phyloP scores from a whole-genome alignment of 2,329 filamentous ascomycete genomes.

The Polytolypa hystricis region DNA sequence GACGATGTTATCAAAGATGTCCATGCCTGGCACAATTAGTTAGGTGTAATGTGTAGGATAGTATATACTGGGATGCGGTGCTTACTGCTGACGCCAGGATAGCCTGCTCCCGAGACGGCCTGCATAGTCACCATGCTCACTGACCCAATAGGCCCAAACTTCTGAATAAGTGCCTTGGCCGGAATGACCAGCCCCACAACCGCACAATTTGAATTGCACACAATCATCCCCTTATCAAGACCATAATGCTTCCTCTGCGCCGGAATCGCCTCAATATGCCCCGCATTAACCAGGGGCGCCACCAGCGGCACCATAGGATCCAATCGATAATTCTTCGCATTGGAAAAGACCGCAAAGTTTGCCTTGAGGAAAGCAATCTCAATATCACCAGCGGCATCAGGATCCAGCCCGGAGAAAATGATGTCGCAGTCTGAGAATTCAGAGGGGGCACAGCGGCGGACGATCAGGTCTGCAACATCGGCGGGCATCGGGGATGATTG shows the following conservation, averaged over 20 bases:
- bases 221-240: constrained; percentile 75
- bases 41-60: constrained; percentile 5
- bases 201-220: constrained; percentile 7
- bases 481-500: constrained; percentile 72
- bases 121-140: constrained; percentile 11
- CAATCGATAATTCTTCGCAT: constrained; percentile 33
- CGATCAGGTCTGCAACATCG: constrained; percentile 64
- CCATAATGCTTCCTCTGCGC: constrained; percentile 65
- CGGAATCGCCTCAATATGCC: constrained; percentile 77
- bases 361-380: constrained; percentile 38
- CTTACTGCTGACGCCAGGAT: constrained; percentile 11
- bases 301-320: constrained; percentile 85
- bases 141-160: constrained; percentile 10
- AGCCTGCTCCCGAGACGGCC: constrained; percentile 10
- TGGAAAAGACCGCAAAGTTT: constrained; percentile 4
- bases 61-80: not conserved
- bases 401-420: constrained; percentile 6
- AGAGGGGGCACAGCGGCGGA: constrained; percentile 70
- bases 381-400: constrained; percentile 5
- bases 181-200: constrained; percentile 5
- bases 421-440: constrained; percentile 56
- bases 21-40: constrained; percentile 10
- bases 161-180: constrained; percentile 8
- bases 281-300: constrained; percentile 86
- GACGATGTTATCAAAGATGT: constrained; percentile 12